A percentile compares a stretch with the other conserved stretches of the same genome.
phyloP scores from a whole-genome alignment of 768 basidiomycete genomes.

The Suillus placidus region DNA sequence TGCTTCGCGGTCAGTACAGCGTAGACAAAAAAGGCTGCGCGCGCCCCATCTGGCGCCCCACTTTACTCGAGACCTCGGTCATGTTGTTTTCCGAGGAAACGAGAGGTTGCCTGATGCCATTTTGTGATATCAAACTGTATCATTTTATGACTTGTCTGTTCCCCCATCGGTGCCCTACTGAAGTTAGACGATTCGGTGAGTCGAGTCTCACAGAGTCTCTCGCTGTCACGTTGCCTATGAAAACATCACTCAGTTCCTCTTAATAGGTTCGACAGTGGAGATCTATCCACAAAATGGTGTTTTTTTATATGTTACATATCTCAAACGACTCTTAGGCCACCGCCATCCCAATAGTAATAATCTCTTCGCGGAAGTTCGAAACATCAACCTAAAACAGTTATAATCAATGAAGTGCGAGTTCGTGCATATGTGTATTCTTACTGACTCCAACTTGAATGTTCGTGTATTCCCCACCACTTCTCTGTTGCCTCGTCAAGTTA shows the following conservation, averaged over 20 bases:
- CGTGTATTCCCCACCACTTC: background rate
- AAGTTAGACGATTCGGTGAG: background rate
- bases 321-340: too few relatives aligned
- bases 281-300: background rate
- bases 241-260: background rate
- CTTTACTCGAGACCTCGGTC: constrained; percentile 64
- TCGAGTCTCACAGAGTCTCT: background rate
- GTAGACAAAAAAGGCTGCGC: constrained; percentile 21
- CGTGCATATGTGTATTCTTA: background rate
- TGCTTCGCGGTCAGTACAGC: constrained; percentile 3
- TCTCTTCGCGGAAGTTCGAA: too few relatives aligned
- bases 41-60: constrained; percentile 54
- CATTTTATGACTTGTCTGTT: background rate
- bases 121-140: background rate
- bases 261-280: background rate
- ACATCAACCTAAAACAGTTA: too few relatives aligned
- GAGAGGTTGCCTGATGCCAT: constrained; percentile 37
- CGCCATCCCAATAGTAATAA: too few relatives aligned
- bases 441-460: background rate
- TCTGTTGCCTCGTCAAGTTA: constrained; percentile 17
- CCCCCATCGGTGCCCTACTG: background rate
- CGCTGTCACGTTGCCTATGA: background rate
- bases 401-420: too few relatives aligned
- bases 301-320: too few relatives aligned
- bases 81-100: constrained; percentile 69